Base-by-base conservation (phyloP, 176 grass and related monocot species). In the Chloris gayana region DNA sequence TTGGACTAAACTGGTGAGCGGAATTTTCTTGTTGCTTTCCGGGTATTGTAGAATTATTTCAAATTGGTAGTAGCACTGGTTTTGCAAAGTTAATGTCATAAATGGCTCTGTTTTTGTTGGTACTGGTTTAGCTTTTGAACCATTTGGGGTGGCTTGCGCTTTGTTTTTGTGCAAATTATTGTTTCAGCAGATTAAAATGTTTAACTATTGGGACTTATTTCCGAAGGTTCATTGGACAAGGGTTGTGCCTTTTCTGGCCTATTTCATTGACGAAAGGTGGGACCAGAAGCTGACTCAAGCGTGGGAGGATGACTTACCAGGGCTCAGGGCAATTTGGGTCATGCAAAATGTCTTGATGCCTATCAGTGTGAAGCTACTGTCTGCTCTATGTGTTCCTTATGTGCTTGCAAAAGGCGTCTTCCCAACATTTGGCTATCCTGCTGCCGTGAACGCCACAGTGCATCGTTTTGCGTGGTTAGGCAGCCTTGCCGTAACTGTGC, bases 391-490 rank as follows among this genome's bases (percentile, higher is more conserved):
- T 53, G 72, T 83, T 37, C 90, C 90, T 12, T 89, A 86, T 45
- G 72, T 86, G 13, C 76, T 92, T 49, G 83, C 86, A 7, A 86
- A 72, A 72, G 83, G 46, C 13, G 12, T 92, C 66, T 80, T 86
- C 64, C 86, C 90, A 21, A 24, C 12, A 33, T 83, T 89, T 7
- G 83, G 90, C 42, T 92, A 51, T 83, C 78, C 90, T 3, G 15
- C 45, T 22, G 38, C 51, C 22, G 34, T 82, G 79, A 92, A 89
- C 86, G 86, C 56, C n/a, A 14, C 49, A 1, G 90, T 80, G 11
- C 83, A 84, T 53, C 83, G 81, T 53, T 92, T 92, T 72, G 83
- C 86, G 22, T 92, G 90, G 86, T 15, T 89, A n/a, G 86, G 79
- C 42, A 63, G 76, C 44, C 70, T 86, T 3, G 62, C 72, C 26